A percentile compares a stretch with the other conserved stretches of the same genome.
Conservation (phyloP, 2,329 filamentous ascomycete genomes). For the Stemphylium vesicarium region DNA sequence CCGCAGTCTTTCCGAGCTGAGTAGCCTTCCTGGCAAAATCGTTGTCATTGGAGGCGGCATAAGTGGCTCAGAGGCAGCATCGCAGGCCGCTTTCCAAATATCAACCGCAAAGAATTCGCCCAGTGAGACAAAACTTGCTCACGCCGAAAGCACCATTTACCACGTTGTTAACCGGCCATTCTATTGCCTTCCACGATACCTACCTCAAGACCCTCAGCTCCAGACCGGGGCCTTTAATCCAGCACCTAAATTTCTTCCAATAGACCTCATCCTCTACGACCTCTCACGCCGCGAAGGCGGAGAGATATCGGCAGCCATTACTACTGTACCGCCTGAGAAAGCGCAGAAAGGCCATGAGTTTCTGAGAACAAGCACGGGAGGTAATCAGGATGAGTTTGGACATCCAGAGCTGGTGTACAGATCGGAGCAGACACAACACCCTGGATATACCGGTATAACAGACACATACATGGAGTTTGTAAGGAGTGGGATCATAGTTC, state of each 20-base stretch:
- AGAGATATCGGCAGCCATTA: constrained; percentile 67
- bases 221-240: constrained; percentile 45
- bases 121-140: constrained; percentile 26
- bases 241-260: constrained; percentile 68
- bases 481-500: constrained; percentile 61
- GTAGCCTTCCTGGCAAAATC: constrained; percentile 61
- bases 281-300: constrained; percentile 64
- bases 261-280: constrained; percentile 77
- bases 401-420: constrained; percentile 46
- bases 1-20: constrained; percentile 28
- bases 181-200: constrained; percentile 70
- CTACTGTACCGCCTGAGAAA: constrained; percentile 66
- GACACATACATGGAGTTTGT: constrained; percentile 78
- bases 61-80: constrained; percentile 79
- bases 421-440: constrained; percentile 56
- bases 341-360: constrained; percentile 62
- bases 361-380: constrained; percentile 52
- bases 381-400: constrained; percentile 52
- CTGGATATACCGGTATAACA: constrained; percentile 71
- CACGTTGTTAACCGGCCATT: constrained; percentile 73
- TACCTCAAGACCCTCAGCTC: constrained; percentile 43
- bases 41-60: constrained; percentile 81
- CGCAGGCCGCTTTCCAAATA: constrained; percentile 72
- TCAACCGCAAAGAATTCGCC: constrained; percentile 68
- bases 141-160: constrained; percentile 62